Conservation (phyloP, 129 eudicot genomes). For the Erigeron canadensis region DNA sequence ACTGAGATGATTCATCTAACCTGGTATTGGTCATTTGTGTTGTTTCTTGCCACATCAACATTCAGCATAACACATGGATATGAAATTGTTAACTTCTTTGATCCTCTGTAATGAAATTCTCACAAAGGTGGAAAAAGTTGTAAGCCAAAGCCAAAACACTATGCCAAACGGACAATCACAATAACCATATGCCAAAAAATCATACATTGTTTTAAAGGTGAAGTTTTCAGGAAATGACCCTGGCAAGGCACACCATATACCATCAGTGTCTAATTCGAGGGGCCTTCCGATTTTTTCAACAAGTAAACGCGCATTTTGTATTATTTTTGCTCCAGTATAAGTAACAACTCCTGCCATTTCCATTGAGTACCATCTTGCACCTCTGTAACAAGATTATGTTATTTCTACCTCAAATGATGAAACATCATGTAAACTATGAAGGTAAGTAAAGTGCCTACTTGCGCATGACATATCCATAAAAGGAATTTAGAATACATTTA, state of each 20-base stretch:
- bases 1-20: conserved; percentile 33
- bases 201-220: conserved; percentile 79
- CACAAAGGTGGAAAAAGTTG: conserved; percentile 9
- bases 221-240: conserved; percentile 98
- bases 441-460: conserved; percentile 54
- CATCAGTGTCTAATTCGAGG: conserved; percentile 97
- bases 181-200: not conserved
- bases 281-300: conserved; percentile 96
- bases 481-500: conserved; percentile 96
- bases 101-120: conserved; percentile 49
- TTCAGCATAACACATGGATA: conserved; percentile 99
- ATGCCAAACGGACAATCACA: not conserved
- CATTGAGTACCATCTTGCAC: conserved; percentile 99
- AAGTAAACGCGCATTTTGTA: conserved; percentile 88
- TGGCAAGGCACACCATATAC: conserved; percentile 95
- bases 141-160: not conserved
- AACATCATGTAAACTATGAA: not conserved
- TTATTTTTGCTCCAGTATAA: conserved; percentile 96
- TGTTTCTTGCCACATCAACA: conserved; percentile 94
- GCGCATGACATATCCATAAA: conserved; percentile 99
- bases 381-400: conserved; percentile 51
- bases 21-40: conserved; percentile 99
- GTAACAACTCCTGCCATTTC: conserved; percentile 99
- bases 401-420: conserved; percentile 16
- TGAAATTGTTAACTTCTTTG: conserved; percentile 85